Evolutionary conservation across 2,329 filamentous ascomycete species (phyloP).

Genomic region (Coniella lustricola): DNA sequence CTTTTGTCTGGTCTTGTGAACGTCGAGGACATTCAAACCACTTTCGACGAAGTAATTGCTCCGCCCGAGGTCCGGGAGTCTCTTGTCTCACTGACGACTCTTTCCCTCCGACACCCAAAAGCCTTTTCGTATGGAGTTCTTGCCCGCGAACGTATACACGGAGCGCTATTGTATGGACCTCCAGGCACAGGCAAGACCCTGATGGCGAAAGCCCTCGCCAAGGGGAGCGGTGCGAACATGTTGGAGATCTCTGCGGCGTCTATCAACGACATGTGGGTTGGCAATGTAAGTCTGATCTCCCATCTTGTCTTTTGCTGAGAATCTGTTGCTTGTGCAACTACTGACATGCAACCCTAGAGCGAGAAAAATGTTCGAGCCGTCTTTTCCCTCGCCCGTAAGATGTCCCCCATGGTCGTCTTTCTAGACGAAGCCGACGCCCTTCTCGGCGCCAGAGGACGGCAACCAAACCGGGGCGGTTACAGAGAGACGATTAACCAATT

Average conservation of each 20-base stretch:
- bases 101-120: constrained; percentile 81
- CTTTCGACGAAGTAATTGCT: constrained; percentile 81
- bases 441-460: constrained; percentile 67
- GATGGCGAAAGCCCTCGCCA: constrained; percentile 61
- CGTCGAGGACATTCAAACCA: constrained; percentile 73
- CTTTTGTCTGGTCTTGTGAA: constrained; percentile 78
- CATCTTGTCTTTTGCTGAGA: background rate
- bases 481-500: constrained; percentile 96
- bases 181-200: constrained; percentile 73
- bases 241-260: constrained; percentile 87
- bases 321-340: background rate
- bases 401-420: constrained; percentile 89
- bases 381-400: constrained; percentile 84
- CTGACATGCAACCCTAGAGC: constrained; percentile 24
- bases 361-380: constrained; percentile 94
- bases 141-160: constrained; percentile 83
- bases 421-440: constrained; percentile 95
- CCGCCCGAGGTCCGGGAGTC: constrained; percentile 77
- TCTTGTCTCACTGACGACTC: constrained; percentile 78
- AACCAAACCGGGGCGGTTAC: constrained; percentile 61
- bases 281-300: constrained; percentile 47
- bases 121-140: constrained; percentile 96
- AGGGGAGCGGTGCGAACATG: constrained; percentile 61
- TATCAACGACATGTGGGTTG: constrained; percentile 94
- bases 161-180: constrained; percentile 80